These are phyloP conservation scores for Myxozyma neglecta DNA, from an alignment of 805 yeast genomes.

Conservation along the genomic window DNA sequence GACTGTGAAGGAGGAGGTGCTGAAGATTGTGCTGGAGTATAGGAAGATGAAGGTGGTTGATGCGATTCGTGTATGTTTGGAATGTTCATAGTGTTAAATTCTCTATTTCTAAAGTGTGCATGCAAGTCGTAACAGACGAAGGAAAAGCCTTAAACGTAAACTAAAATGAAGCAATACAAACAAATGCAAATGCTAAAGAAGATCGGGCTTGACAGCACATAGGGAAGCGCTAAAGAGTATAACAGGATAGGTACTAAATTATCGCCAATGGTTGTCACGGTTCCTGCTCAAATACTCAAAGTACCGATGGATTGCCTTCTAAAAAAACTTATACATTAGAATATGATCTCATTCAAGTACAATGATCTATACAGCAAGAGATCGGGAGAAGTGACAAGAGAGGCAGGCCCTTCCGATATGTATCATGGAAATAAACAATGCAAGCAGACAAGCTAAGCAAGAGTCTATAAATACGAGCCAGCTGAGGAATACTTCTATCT, in stretches of 20 bases:
- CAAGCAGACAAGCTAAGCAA: too few relatives aligned
- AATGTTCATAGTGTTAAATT: conserved; percentile 3
- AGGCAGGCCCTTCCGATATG: too few relatives aligned
- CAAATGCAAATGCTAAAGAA: background rate
- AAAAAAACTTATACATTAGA: too few relatives aligned
- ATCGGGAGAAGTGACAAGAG: too few relatives aligned
- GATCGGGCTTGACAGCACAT: conserved; percentile 4
- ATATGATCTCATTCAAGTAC: too few relatives aligned
- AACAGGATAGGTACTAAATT: background rate
- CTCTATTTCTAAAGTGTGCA: background rate
- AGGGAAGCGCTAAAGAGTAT: conserved; percentile 1
- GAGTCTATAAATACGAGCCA: too few relatives aligned
- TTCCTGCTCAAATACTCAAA: background rate
- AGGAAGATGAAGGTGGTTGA: conserved; percentile 1
- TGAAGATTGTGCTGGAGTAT: background rate
- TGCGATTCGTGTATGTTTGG: conserved; percentile 13
- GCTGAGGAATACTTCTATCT: too few relatives aligned
- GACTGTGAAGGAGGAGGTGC: background rate
- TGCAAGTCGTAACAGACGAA: background rate
- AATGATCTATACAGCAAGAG: too few relatives aligned
- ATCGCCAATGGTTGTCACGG: background rate
- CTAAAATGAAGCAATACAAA: background rate
- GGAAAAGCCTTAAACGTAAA: background rate
- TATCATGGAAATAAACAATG: too few relatives aligned
- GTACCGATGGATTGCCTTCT: too few relatives aligned